These are phyloP conservation scores for Fusarium mangiferae DNA, from an alignment of 2,329 filamentous ascomycete genomes.

Conservation along the genomic window DNA sequence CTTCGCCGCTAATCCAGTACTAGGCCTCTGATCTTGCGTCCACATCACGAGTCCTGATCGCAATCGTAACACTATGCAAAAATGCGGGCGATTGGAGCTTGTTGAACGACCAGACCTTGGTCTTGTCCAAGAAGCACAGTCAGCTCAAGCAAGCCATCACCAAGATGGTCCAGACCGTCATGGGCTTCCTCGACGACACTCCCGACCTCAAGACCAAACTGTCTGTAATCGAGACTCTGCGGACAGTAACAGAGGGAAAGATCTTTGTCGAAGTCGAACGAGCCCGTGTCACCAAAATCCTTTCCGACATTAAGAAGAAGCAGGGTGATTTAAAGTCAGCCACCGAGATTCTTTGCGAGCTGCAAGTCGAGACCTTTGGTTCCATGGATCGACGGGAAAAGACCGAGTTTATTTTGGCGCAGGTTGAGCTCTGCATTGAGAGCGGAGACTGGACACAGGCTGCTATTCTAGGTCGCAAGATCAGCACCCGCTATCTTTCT, in stretches of 20 bases:
- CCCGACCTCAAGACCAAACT: constrained; percentile 89
- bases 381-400: constrained; percentile 98
- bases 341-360: constrained; percentile 92
- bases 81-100: constrained; percentile 91
- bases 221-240: constrained; percentile 90
- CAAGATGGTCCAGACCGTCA: constrained; percentile 98
- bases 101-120: constrained; percentile 94
- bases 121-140: constrained; percentile 99
- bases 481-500: constrained; percentile 91
- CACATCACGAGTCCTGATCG: constrained; percentile 86
- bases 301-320: constrained; percentile 97
- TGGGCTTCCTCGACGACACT: constrained; percentile 88
- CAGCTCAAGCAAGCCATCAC: constrained; percentile 99
- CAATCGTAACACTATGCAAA: constrained; percentile 95
- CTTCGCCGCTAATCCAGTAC: constrained; percentile 29
- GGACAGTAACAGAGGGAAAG: constrained; percentile 98
- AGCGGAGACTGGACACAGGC: constrained; percentile 97
- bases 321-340: constrained; percentile 93
- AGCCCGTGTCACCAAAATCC: constrained; percentile 91
- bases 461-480: constrained; percentile 92
- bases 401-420: constrained; percentile 97
- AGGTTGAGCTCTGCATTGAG: constrained; percentile 94
- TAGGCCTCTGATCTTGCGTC: constrained; percentile 96
- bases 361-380: constrained; percentile 98
- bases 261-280: constrained; percentile 99